A percentile compares a stretch with the other conserved stretches of the same genome.
phyloP scores from a whole-genome alignment of 2,329 filamentous ascomycete species.

The Exophiala sp. region DNA sequence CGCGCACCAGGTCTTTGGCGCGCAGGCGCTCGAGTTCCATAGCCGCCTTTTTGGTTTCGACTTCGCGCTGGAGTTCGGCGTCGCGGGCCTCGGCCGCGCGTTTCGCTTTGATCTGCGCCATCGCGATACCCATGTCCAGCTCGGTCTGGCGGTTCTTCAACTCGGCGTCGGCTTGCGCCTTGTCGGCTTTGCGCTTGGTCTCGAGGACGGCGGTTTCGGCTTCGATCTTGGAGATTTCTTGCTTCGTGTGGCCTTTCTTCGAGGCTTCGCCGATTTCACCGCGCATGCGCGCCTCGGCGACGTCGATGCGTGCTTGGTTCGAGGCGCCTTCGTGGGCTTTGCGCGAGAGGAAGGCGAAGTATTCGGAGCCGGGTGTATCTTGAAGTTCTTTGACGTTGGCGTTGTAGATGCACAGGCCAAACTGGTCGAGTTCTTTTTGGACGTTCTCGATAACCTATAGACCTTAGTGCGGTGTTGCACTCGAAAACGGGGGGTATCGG shows the following conservation, averaged over 20 bases:
- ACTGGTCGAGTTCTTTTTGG: constrained; percentile 74
- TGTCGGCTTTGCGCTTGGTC: constrained; percentile 79
- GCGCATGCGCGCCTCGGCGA: constrained; percentile 57
- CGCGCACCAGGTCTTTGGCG: constrained; percentile 74
- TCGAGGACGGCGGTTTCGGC: constrained; percentile 80
- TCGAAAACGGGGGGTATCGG: constrained; percentile 24
- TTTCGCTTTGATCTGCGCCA: constrained; percentile 69
- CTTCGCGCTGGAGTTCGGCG: constrained; percentile 73
- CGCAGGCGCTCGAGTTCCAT: constrained; percentile 78
- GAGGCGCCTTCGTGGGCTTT: constrained; percentile 83
- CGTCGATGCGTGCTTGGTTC: constrained; percentile 69
- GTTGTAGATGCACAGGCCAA: constrained; percentile 68
- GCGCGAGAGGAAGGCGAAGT: constrained; percentile 75
- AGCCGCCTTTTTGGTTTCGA: constrained; percentile 71
- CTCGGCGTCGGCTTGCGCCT: constrained; percentile 71
- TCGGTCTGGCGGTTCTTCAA: constrained; percentile 69
- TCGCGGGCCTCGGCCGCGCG: constrained; percentile 72
- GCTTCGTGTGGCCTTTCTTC: constrained; percentile 75
- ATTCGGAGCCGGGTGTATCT: constrained; percentile 75
- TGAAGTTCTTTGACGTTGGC: constrained; percentile 83
- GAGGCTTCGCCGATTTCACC: constrained; percentile 66
- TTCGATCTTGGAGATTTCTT: constrained; percentile 83
- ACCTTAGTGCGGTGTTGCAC: constrained; percentile 13
- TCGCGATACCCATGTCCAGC: constrained; percentile 69
- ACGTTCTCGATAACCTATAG: constrained; percentile 67